Evolutionary conservation across 805 yeast species (phyloP).

Genomic region (Candida andamanensis): DNA sequence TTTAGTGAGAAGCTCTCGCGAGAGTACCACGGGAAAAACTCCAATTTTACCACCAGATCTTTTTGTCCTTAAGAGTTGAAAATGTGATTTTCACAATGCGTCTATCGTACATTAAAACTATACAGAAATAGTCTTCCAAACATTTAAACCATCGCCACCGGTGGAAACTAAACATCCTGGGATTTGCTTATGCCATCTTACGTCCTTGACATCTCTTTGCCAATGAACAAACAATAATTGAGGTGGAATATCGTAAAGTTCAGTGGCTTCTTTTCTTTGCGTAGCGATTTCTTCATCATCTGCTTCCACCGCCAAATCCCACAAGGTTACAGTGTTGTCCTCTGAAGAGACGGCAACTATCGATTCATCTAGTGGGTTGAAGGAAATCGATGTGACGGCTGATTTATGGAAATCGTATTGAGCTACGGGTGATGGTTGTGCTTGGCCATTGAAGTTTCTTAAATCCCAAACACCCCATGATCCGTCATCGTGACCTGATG

Average conservation of each 20-base stretch:
- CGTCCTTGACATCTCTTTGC: constrained; percentile 97
- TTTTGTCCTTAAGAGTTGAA: too few relatives aligned
- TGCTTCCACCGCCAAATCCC: constrained; percentile 99
- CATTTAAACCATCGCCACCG: constrained; percentile 89
- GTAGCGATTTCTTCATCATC: constrained; percentile 94
- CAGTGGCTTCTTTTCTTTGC: constrained; percentile 73
- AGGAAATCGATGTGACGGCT: constrained; percentile 87
- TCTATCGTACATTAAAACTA: constrained; percentile 29
- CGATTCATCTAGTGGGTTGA: constrained; percentile 93
- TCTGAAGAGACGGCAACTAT: constrained; percentile 94
- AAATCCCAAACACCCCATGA: constrained; percentile 98
- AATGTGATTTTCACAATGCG: too few relatives aligned
- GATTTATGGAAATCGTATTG: constrained; percentile 92
- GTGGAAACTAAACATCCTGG: constrained; percentile 95
- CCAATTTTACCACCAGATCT: too few relatives aligned
- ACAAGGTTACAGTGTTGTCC: constrained; percentile 92
- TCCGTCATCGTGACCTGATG: constrained; percentile 97
- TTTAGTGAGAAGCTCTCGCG: too few relatives aligned
- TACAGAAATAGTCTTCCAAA: constrained; percentile 96
- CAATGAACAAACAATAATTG: constrained; percentile 95
- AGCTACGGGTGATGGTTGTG: constrained; percentile 78
- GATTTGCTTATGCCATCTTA: constrained; percentile 94
- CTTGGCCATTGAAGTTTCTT: constrained; percentile 63
- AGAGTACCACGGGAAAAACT: too few relatives aligned
- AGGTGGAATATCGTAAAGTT: constrained; percentile 87